phyloP scores from a whole-genome alignment of 2,329 filamentous ascomycete species.

The Scytalidium lignicola region DNA sequence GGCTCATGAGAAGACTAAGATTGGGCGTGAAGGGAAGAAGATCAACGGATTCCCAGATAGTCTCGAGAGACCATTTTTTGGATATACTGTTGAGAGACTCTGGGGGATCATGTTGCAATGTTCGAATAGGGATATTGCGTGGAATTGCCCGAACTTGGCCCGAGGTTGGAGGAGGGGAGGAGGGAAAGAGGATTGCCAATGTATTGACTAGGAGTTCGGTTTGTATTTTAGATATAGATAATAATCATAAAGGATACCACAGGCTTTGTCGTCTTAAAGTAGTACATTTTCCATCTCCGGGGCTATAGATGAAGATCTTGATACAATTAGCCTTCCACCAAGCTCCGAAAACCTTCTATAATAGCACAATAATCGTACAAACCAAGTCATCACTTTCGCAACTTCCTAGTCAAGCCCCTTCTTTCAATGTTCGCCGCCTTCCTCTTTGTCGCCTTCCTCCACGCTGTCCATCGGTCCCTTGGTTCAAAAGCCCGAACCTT shows the following conservation, averaged over 20 bases:
- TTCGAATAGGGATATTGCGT: constrained; percentile 18
- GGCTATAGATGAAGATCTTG: neutral
- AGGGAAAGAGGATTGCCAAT: constrained; percentile 19
- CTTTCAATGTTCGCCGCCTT: constrained; percentile 46
- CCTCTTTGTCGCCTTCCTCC: constrained; percentile 53
- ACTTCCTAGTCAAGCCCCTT: constrained; percentile 45
- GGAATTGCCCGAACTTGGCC: constrained; percentile 21
- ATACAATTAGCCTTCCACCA: neutral
- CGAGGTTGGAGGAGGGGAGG: constrained; percentile 16
- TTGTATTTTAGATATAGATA: neutral
- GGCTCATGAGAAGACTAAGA: constrained; percentile 23
- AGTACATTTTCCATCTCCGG: neutral
- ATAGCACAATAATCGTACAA: neutral
- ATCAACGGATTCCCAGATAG: constrained; percentile 17
- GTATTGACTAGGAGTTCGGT: constrained; percentile 6
- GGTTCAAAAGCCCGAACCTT: constrained; percentile 52
- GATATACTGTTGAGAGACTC: constrained; percentile 32
- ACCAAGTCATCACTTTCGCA: neutral
- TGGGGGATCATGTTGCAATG: constrained; percentile 33
- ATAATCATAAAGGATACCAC: too few relatives aligned
- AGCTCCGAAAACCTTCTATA: neutral
- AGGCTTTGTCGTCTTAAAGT: neutral
- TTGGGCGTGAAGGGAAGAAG: constrained; percentile 15
- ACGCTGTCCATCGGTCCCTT: constrained; percentile 54
- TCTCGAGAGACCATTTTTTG: constrained; percentile 27